These are phyloP conservation scores for Inga laurina DNA, from an alignment of 306 rosid species.

Conservation along the genomic window DNA sequence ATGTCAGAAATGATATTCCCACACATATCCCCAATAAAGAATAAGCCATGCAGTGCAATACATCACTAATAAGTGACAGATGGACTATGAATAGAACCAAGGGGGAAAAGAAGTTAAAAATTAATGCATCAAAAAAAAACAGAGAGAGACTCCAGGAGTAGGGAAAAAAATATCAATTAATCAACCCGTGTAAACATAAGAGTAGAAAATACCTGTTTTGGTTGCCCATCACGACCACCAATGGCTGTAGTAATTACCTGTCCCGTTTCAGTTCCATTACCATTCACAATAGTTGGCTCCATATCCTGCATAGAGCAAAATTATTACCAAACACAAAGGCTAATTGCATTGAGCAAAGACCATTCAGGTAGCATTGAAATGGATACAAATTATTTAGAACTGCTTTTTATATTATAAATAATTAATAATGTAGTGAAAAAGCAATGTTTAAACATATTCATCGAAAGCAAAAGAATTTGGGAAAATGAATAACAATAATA, in stretches of 20 bases:
- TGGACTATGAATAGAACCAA: not conserved
- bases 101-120: not conserved
- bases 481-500: not conserved
- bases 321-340: not conserved
- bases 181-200: slow-evolving; percentile 10
- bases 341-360: not conserved
- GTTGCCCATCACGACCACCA: slow-evolving; percentile 78
- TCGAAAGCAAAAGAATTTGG: not conserved
- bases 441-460: slow-evolving; percentile 10
- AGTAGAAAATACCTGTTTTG: slow-evolving; percentile 68
- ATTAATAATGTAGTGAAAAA: not conserved
- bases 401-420: slow-evolving; percentile 20
- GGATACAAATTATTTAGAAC: not conserved
- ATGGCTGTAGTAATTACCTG: slow-evolving; percentile 80
- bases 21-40: not conserved
- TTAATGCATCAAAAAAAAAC: not conserved
- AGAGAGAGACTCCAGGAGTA: not conserved
- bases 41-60: not conserved
- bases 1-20: not conserved
- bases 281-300: slow-evolving; percentile 63
- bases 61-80: not conserved
- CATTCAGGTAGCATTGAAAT: not conserved
- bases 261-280: slow-evolving; percentile 87
- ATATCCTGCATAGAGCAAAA: slow-evolving; percentile 54
- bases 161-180: not conserved